Conservation (phyloP, 805 yeast genomes). For the Kuraishia cidri region DNA sequence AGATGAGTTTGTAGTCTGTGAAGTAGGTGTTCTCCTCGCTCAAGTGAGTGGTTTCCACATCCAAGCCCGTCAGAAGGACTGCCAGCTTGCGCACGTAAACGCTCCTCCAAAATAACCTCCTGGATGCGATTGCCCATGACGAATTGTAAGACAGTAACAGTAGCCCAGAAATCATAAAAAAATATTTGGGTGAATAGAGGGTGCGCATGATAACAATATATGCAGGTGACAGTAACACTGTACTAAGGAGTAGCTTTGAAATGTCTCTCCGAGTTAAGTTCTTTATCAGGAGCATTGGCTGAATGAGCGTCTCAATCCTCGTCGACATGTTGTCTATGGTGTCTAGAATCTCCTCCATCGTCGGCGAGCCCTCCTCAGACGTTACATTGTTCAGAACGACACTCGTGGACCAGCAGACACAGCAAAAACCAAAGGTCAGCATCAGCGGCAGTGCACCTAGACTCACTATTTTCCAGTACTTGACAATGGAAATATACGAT, state of each 20-base stretch:
- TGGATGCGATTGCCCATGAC: slow-evolving; percentile 33
- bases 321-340: slow-evolving; percentile 34
- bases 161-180: slow-evolving; percentile 26
- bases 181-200: slow-evolving; percentile 22
- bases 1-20: slow-evolving; percentile 5
- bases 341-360: slow-evolving; percentile 41
- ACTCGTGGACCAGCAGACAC: slow-evolving; percentile 34
- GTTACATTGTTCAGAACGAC: slow-evolving; percentile 29
- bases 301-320: slow-evolving; percentile 28
- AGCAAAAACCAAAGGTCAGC: slow-evolving; percentile 24
- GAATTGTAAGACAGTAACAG: slow-evolving; percentile 33
- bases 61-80: slow-evolving; percentile 31
- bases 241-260: slow-evolving; percentile 19
- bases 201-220: slow-evolving; percentile 26
- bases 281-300: slow-evolving; percentile 21
- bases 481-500: slow-evolving; percentile 25
- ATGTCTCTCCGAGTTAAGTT: slow-evolving; percentile 12
- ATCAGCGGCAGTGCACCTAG: slow-evolving; percentile 28
- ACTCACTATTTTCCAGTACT: slow-evolving; percentile 32
- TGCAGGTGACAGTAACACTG: slow-evolving; percentile 31
- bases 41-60: slow-evolving; percentile 5
- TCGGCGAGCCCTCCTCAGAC: slow-evolving; percentile 26
- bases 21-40: neutral
- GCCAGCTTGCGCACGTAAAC: slow-evolving; percentile 27
- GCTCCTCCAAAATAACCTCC: slow-evolving; percentile 43